Base-by-base conservation (phyloP, 78 protist species). In the Dictyostelium firmibasis region DNA sequence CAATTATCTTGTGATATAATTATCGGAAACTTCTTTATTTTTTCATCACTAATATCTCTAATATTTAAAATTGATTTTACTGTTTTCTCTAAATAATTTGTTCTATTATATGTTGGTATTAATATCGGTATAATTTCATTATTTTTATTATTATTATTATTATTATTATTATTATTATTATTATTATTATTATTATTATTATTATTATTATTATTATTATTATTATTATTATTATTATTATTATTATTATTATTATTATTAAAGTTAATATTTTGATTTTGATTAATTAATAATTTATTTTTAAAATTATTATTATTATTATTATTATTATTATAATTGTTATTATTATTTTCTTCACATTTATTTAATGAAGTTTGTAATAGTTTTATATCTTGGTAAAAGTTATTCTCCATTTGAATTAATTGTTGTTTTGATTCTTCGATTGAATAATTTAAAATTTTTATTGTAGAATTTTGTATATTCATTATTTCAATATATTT, bases 1-100 rank as follows among this genome's bases (percentile, higher is more conserved):
- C 67, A 57, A 57, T 4, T 81, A 89, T 89, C 94, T 43, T 89
- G 94, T 70, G 94, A 89, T 44, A 89, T 78, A 20, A 81, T 69
- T 3, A 89, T 89, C 47, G 94, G 94, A 33, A 79, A 44, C 31
- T 69, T 81, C 16, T 23, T 38, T 35, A 18, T 87, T 27, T 14
- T 36, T 57, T 57, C 47, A 31, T 14, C 27, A 62, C 43, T 27
- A 35, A 47, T 53, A 57, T 57, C 67, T 20, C 67, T 57, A 57
- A 57, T 57, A 14, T 13, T 81, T 38, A 89, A 43, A n/a, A 89
- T 13, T 20, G 41, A 38, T 9, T 67, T 18, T 35, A 89, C 47
- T 31, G 81, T 79, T 69, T 7, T 29, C 5, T 69, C 38, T 44
- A 89, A 47, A 70, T 89, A 89, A 8, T 67, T 20, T 0, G 87